These are phyloP conservation scores for Nothophoma quercina DNA, from an alignment of 2,329 filamentous ascomycete genomes.

Conservation along the genomic window DNA sequence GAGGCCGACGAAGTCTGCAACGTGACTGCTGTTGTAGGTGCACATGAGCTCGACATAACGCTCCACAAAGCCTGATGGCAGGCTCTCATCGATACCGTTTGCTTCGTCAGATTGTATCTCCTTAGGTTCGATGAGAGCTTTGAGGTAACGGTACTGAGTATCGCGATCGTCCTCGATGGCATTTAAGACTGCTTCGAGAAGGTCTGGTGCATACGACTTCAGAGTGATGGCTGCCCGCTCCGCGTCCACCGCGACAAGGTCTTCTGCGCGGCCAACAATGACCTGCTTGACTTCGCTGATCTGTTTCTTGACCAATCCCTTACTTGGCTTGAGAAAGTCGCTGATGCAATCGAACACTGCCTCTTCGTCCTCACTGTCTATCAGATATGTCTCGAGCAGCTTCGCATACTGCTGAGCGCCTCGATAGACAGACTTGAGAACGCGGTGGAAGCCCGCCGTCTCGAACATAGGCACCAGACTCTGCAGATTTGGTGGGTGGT, in stretches of 20 bases:
- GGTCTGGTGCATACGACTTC: conserved; percentile 65
- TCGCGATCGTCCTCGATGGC: conserved; percentile 67
- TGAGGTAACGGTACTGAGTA: conserved; percentile 78
- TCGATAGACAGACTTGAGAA: conserved; percentile 88
- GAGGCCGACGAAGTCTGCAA: conserved; percentile 81
- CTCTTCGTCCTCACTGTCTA: conserved; percentile 79
- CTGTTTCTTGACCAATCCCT: conserved; percentile 73
- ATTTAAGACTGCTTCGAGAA: conserved; percentile 72
- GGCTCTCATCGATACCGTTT: conserved; percentile 27
- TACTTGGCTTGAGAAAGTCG: conserved; percentile 73
- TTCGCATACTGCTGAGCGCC: conserved; percentile 80
- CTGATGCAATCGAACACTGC: conserved; percentile 80
- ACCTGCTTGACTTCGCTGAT: conserved; percentile 73
- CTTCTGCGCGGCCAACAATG: conserved; percentile 69
- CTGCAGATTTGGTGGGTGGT: conserved; percentile 84
- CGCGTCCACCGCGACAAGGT: conserved; percentile 73
- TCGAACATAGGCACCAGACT: conserved; percentile 79
- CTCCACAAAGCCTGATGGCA: conserved; percentile 72
- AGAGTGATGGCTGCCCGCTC: conserved; percentile 71
- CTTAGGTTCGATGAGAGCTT: conserved; percentile 74
- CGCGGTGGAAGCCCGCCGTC: conserved; percentile 84
- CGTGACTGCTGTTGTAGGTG: conserved; percentile 78
- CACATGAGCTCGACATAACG: conserved; percentile 92
- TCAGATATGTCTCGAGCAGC: conserved; percentile 81
- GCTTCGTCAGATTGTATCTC: conserved; percentile 14